Evolutionary conservation across 495 filamentous ascomycete genomes (phyloP), one percentile per base, ranked within the genome.

Genomic region (Xylaria telfairii): DNA sequence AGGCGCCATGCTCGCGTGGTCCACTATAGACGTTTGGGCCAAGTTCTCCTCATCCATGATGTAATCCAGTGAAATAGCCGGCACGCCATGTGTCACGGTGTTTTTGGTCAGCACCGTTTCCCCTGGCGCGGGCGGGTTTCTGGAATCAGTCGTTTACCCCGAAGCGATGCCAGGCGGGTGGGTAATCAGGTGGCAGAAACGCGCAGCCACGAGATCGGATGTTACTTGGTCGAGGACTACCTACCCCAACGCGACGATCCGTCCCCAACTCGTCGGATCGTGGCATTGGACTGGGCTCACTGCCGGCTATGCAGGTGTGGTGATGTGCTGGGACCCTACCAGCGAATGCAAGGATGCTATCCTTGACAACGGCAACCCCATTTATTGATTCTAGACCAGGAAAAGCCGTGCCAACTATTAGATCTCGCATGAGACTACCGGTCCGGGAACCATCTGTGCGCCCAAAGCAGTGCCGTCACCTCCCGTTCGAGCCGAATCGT

Each of bases 401-500:
- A 8, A 26, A 26, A 47, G 59, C 32, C 67, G 2, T 62, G 19
- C 49, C 17, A 60, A 60, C 17, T 60, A 68, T 60, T 37, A 19
- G 28, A 57, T 62, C 42, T 41, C 67, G 67, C 67, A 69, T 69
- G 56, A 51, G 41, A 47, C 66, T 68, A 47, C 66, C 53, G 37
- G 26, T 46, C 51, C 24, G 34, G 51, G 51, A 26, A 59, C 9
- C 34, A 51, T 41, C 46, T 66, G 46, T 24, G 44, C 62, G 24
- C 32, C 21, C 30, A 26, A 41, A 54, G 42, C 30, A 30, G 21
- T 54, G 21, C 47, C 46, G 17, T 37, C 8, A 28, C 13, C 8
- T 19, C 47, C 47, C 21, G 24, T 63, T 21, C 24, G 10, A 46
- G 41, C 39, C 39, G 42, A 32, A 13, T 32, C 39, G 51, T n/a